Conservation (phyloP, 345 rosid species). For the Pugionium cornutum region DNA sequence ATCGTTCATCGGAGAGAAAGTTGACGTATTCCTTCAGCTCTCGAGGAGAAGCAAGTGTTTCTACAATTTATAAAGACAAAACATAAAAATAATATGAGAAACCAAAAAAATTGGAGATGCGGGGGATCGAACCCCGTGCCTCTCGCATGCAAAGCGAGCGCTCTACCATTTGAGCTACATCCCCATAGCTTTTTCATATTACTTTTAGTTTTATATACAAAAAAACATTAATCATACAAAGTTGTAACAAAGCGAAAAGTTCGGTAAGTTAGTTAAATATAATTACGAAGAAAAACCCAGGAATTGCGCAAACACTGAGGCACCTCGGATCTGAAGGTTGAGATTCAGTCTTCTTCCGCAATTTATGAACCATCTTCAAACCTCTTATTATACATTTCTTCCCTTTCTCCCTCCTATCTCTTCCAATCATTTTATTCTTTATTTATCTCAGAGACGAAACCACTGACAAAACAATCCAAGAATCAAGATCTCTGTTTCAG, state of each 20-base stretch:
- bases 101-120: conserved; percentile 56
- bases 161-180: conserved; percentile 98
- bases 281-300: conserved; percentile 20
- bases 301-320: conserved; percentile 32
- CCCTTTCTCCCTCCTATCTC: conserved; percentile 19
- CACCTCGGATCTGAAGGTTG: conserved; percentile 44
- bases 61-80: no score
- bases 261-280: conserved; percentile 30
- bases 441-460: not conserved
- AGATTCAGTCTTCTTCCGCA: conserved; percentile 61
- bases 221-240: no score
- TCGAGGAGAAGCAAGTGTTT: conserved; percentile 59
- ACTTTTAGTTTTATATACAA: no score
- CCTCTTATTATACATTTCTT: conserved; percentile 30
- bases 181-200: conserved; percentile 41
- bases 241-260: not conserved
- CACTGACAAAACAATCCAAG: not conserved
- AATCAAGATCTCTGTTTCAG: conserved; percentile 11
- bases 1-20: conserved; percentile 65
- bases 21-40: conserved; percentile 71
- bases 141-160: conserved; percentile 97
- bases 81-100: no score
- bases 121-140: conserved; percentile 90
- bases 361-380: conserved; percentile 41
- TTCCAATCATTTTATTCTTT: conserved; percentile 7